These are phyloP conservation scores for Colletotrichum destructivum DNA, from an alignment of 2,329 filamentous ascomycete species.

Conservation along the genomic window DNA sequence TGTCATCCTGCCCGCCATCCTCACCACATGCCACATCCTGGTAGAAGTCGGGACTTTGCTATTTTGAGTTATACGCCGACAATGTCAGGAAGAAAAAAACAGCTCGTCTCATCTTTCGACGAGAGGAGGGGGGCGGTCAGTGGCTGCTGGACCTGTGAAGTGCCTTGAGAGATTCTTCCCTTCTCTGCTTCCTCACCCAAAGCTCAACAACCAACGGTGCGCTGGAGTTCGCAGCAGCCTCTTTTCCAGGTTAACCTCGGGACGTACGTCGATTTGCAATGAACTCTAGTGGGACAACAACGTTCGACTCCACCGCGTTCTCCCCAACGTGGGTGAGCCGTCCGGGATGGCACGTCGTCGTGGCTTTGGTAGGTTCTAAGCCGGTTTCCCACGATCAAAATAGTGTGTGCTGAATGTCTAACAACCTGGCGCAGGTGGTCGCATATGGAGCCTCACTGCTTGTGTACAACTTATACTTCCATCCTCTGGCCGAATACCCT, in stretches of 20 bases:
- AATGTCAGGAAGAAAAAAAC: background rate
- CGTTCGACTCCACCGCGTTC: background rate
- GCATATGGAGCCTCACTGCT: background rate
- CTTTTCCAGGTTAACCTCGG: background rate
- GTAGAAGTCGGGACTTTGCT: background rate
- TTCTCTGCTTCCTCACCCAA: background rate
- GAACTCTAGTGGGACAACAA: background rate
- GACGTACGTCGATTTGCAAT: background rate
- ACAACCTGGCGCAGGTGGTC: background rate
- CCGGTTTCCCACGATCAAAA: background rate
- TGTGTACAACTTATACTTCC: slow-evolving; percentile 34
- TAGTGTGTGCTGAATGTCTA: background rate
- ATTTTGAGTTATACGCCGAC: background rate
- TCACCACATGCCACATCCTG: background rate
- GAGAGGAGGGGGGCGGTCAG: background rate
- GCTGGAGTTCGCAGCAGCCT: background rate
- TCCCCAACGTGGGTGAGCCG: background rate
- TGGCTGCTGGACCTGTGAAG: background rate
- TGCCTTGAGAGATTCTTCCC: background rate
- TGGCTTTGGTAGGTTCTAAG: slow-evolving; percentile 3
- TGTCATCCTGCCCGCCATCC: background rate
- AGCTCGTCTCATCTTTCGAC: background rate
- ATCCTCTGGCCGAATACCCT: slow-evolving; percentile 30
- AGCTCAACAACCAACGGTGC: background rate
- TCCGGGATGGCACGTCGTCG: background rate